Conservation (phyloP, 805 yeast genomes). For the Lachancea dasiensis region DNA sequence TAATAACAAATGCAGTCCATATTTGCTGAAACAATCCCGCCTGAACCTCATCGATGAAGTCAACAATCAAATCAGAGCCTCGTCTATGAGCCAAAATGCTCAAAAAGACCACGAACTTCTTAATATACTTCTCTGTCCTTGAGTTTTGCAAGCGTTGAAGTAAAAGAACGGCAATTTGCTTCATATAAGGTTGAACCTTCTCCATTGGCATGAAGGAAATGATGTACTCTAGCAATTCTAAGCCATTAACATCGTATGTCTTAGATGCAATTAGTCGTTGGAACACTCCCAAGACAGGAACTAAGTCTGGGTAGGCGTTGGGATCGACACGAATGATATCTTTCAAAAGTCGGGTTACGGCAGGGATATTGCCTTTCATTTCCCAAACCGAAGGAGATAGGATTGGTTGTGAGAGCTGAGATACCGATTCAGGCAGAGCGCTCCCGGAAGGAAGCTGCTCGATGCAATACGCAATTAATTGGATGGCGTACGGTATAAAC, state of each 20-base stretch:
- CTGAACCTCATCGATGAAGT: slow-evolving; percentile 71
- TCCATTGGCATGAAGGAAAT: slow-evolving; percentile 49
- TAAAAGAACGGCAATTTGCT: slow-evolving; percentile 69
- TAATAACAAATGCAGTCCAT: slow-evolving; percentile 36
- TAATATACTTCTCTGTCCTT: slow-evolving; percentile 74
- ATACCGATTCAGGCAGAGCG: slow-evolving; percentile 59
- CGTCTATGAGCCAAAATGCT: slow-evolving; percentile 45
- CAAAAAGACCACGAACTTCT: slow-evolving; percentile 61
- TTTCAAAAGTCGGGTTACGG: slow-evolving; percentile 72
- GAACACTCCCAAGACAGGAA: slow-evolving; percentile 91
- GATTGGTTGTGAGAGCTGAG: slow-evolving; percentile 68
- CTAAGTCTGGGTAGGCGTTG: slow-evolving; percentile 39
- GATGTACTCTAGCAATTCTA: slow-evolving; percentile 74
- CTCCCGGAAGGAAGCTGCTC: slow-evolving; percentile 47
- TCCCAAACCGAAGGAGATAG: slow-evolving; percentile 94
- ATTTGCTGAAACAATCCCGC: slow-evolving; percentile 47
- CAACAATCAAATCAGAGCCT: slow-evolving; percentile 48
- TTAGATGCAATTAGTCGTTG: slow-evolving; percentile 87
- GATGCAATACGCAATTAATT: slow-evolving; percentile 73
- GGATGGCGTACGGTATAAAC: slow-evolving; percentile 89
- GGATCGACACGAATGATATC: slow-evolving; percentile 48
- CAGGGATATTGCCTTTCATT: slow-evolving; percentile 86
- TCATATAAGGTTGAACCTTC: slow-evolving; percentile 47
- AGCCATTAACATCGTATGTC: slow-evolving; percentile 72
- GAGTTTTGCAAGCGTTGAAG: slow-evolving; percentile 75